Evolutionary conservation across 331 rosid species (phyloP).

Genomic region (Malus hybrid): DNA sequence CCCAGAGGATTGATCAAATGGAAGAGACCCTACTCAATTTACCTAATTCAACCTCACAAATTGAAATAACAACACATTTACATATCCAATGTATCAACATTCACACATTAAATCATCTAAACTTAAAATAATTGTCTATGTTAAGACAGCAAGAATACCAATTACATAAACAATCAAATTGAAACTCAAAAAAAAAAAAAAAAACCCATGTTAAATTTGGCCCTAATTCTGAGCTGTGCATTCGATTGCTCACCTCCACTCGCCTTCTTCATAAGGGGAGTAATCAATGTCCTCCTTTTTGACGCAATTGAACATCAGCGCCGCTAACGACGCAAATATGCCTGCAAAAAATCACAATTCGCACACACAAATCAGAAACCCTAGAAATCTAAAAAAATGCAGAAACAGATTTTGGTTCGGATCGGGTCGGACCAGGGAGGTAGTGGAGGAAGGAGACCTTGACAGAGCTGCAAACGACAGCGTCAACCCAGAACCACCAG

Average conservation of each 20-base stretch:
- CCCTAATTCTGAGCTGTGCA: background rate
- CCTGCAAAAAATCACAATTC: slow-evolving; percentile 35
- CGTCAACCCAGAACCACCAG: slow-evolving; percentile 99
- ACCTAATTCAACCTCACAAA: background rate
- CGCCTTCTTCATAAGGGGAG: slow-evolving; percentile 97
- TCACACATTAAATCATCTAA: background rate
- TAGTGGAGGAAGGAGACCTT: slow-evolving; percentile 81
- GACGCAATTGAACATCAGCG: slow-evolving; percentile 97
- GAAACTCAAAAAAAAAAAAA: background rate
- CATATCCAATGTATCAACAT: background rate
- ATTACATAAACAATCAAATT: background rate
- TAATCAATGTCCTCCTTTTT: slow-evolving; percentile 91
- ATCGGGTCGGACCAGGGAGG: slow-evolving; percentile 59
- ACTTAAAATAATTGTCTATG: too few species aligned
- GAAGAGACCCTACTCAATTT: background rate
- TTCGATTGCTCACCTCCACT: slow-evolving; percentile 67
- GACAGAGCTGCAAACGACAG: slow-evolving; percentile 87
- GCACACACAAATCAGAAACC: slow-evolving; percentile 26
- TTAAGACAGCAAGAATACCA: background rate
- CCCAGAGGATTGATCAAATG: background rate
- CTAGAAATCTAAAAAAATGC: slow-evolving; percentile 14
- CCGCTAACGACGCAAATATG: slow-evolving; percentile 86
- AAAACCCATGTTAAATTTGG: background rate
- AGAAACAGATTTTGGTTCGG: background rate
- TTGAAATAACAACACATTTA: background rate